Conservation (phyloP, 768 basidiomycete species). For the Heimioporus sp. region DNA sequence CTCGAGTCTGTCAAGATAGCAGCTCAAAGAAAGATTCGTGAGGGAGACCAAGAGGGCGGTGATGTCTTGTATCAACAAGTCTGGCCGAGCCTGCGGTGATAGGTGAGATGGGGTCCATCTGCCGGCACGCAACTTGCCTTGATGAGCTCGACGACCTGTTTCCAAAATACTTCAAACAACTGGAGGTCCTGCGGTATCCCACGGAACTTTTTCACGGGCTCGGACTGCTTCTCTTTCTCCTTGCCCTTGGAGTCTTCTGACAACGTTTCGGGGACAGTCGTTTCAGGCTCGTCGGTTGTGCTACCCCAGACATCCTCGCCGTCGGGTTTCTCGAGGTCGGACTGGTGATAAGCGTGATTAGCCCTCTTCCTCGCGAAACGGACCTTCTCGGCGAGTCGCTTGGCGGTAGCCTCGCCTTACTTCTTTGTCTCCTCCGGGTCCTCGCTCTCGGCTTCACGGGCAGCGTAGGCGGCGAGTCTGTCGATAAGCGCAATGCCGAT, state of each 20-base stretch:
- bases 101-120: background rate
- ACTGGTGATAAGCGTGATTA: conserved; percentile 47
- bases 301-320: conserved; percentile 28
- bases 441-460: no score
- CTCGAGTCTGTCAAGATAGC: conserved; percentile 95
- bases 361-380: conserved; percentile 65
- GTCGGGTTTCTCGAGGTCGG: conserved; percentile 17
- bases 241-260: conserved; percentile 38
- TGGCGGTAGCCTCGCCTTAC: conserved; percentile 91
- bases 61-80: conserved; percentile 95
- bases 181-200: conserved; percentile 95
- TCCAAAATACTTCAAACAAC: conserved; percentile 98
- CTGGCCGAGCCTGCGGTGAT: conserved; percentile 76
- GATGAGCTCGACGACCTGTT: conserved; percentile 96
- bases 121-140: conserved; percentile 58
- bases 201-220: conserved; percentile 77
- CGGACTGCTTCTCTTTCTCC: conserved; percentile 60
- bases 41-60: conserved; percentile 95
- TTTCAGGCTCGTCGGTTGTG: conserved; percentile 21
- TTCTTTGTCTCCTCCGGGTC: conserved; percentile 91
- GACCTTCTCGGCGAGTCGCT: conserved; percentile 83
- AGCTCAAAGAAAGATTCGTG: conserved; percentile 92
- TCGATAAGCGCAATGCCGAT: conserved; percentile 98
- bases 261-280: background rate
- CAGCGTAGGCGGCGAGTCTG: conserved; percentile 91